Conservation (phyloP, 768 basidiomycete genomes). For the Mycena leptocephala region DNA sequence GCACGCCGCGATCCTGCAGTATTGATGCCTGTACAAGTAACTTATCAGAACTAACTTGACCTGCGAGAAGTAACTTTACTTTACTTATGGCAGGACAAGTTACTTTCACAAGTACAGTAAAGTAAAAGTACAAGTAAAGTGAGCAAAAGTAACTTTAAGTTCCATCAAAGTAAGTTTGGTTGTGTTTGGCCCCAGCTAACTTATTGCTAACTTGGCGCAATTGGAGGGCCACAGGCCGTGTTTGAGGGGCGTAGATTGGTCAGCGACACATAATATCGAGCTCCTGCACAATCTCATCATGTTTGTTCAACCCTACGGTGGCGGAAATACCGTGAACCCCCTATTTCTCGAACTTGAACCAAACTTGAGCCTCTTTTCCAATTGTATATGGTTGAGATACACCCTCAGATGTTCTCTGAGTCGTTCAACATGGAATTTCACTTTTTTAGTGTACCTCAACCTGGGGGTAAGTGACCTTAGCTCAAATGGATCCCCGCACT, state of each 20-base stretch:
- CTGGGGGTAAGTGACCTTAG: background rate
- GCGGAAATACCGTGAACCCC: background rate
- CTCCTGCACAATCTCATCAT: background rate
- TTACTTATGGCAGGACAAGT: background rate
- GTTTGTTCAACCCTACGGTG: background rate
- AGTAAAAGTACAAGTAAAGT: background rate
- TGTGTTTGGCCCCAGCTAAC: background rate
- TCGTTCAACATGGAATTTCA: background rate
- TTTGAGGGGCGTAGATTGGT: background rate
- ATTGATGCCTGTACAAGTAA: background rate
- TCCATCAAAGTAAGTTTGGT: too few relatives aligned
- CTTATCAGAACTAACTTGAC: background rate
- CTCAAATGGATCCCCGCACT: too few relatives aligned
- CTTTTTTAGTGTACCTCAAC: background rate
- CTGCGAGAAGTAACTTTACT: background rate
- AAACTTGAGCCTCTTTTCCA: background rate
- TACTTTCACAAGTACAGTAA: background rate
- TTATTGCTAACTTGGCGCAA: background rate
- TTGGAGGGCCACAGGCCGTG: background rate
- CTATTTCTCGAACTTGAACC: background rate
- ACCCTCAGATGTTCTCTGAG: background rate
- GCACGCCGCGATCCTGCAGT: too few relatives aligned
- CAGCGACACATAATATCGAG: background rate
- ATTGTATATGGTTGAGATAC: background rate
- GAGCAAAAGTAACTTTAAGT: background rate